These are phyloP conservation scores for Globisporangium splendens DNA, from an alignment of 352 stramenopile genomes.

Conservation along the genomic window DNA sequence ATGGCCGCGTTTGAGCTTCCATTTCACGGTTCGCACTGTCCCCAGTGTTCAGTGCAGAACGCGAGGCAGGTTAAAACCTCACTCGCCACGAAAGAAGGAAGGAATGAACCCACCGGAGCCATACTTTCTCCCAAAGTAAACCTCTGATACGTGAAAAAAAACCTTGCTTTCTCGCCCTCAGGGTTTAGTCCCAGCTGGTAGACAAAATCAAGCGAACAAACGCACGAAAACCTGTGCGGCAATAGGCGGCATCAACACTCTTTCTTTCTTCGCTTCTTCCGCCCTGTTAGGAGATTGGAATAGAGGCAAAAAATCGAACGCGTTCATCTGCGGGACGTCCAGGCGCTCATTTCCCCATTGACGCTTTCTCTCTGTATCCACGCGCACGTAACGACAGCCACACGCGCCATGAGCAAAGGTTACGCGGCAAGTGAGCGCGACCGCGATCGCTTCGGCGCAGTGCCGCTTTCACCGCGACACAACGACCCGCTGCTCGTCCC, in stretches of 20 bases:
- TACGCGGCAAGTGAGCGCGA: constrained; percentile 3
- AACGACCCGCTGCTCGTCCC: constrained; percentile 59
- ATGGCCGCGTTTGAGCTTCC: not conserved
- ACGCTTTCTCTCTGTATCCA: not conserved
- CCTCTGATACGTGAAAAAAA: not conserved
- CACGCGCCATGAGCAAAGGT: constrained; percentile 10
- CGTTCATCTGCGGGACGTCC: not conserved
- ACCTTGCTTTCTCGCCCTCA: not conserved
- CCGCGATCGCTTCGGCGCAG: constrained; percentile 32
- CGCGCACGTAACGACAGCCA: too few relatives aligned
- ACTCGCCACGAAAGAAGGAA: not conserved
- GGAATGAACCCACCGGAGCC: not conserved
- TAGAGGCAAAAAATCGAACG: not conserved
- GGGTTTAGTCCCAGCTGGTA: too few relatives aligned
- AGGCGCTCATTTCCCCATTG: not conserved
- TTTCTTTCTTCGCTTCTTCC: not conserved
- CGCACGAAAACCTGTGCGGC: constrained; percentile 3
- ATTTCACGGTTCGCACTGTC: not conserved
- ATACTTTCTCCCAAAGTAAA: too few relatives aligned
- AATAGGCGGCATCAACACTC: too few relatives aligned
- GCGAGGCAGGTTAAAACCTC: constrained; percentile 7
- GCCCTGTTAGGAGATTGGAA: not conserved
- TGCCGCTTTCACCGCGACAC: constrained; percentile 53
- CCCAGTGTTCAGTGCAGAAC: not conserved
- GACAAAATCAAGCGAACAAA: constrained; percentile 4